Evolutionary conservation across 2,329 filamentous ascomycete genomes (phyloP).

Genomic region (Domatiomyces globalis): DNA sequence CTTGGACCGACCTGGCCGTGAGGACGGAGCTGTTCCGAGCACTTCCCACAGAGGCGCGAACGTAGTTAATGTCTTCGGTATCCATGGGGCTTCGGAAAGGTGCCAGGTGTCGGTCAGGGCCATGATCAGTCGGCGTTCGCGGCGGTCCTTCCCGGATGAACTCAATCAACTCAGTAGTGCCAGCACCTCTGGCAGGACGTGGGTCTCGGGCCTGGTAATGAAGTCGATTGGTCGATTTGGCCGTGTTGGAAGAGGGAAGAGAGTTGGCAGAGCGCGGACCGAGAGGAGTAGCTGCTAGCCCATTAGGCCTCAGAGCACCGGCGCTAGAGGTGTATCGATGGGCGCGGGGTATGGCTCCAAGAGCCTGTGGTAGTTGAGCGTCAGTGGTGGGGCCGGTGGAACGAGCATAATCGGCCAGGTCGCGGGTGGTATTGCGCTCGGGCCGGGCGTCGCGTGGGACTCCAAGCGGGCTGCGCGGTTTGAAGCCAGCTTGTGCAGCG

Average conservation of each 20-base stretch:
- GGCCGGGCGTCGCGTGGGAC: slow-evolving; percentile 60
- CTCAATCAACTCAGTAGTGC: slow-evolving; percentile 79
- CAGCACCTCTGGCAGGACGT: slow-evolving; percentile 45
- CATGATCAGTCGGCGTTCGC: slow-evolving; percentile 39
- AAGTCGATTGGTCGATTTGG: slow-evolving; percentile 19
- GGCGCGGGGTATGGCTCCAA: slow-evolving; percentile 5
- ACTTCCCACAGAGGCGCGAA: slow-evolving; percentile 29
- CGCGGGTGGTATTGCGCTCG: slow-evolving; percentile 49
- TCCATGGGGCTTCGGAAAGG: slow-evolving; percentile 78
- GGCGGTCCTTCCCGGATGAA: slow-evolving; percentile 85
- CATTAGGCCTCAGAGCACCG: neutral
- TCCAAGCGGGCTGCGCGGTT: slow-evolving; percentile 19
- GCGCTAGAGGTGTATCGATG: neutral
- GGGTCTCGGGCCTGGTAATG: slow-evolving; percentile 61
- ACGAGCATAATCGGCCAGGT: slow-evolving; percentile 82
- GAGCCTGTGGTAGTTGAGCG: slow-evolving; percentile 13
- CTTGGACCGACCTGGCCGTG: slow-evolving; percentile 37
- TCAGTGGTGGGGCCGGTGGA: slow-evolving; percentile 58
- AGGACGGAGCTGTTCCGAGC: slow-evolving; percentile 38
- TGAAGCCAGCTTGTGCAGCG: slow-evolving; percentile 3
- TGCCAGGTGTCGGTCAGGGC: slow-evolving; percentile 69
- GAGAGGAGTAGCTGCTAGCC: neutral
- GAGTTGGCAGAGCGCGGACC: neutral
- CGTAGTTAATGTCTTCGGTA: slow-evolving; percentile 51
- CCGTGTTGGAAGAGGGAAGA: slow-evolving; percentile 1